These are phyloP conservation scores for Pseudogymnoascus sp. DNA, from an alignment of 2,329 filamentous ascomycete species.

Conservation along the genomic window DNA sequence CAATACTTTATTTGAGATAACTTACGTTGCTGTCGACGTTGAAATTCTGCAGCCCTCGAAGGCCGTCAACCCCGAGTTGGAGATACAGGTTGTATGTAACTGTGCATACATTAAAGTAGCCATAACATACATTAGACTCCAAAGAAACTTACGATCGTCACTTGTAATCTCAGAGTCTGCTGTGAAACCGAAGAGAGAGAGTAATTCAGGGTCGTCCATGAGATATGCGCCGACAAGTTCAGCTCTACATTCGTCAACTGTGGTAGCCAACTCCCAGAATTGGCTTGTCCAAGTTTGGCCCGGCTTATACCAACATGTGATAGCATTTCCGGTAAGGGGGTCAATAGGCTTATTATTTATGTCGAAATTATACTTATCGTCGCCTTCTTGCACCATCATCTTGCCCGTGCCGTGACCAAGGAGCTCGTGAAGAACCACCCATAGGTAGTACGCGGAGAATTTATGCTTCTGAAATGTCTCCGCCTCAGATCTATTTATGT, in stretches of 20 bases:
- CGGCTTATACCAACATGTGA: constrained; percentile 51
- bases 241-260: constrained; percentile 50
- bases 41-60: constrained; percentile 34
- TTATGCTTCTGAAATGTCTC: constrained; percentile 55
- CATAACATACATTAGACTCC: constrained; percentile 12
- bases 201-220: constrained; percentile 36
- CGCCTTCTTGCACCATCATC: constrained; percentile 46
- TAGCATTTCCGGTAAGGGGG: constrained; percentile 45
- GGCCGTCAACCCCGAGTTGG: constrained; percentile 35
- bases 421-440: constrained; percentile 63
- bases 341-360: constrained; percentile 46
- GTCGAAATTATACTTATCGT: constrained; percentile 55
- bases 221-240: constrained; percentile 38
- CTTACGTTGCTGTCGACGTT: constrained; percentile 29
- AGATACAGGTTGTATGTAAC: constrained; percentile 36
- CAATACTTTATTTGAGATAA: neutral
- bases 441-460: constrained; percentile 61
- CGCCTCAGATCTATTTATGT: constrained; percentile 54
- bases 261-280: constrained; percentile 51
- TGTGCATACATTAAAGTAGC: constrained; percentile 15
- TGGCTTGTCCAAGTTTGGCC: constrained; percentile 57
- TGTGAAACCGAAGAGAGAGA: constrained; percentile 36
- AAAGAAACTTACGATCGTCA: constrained; percentile 33
- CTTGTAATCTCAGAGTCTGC: constrained; percentile 31
- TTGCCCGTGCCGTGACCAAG: constrained; percentile 58